These are phyloP conservation scores for Pestalotiopsis sp. DNA, from an alignment of 2,329 filamentous ascomycete species.

Conservation along the genomic window DNA sequence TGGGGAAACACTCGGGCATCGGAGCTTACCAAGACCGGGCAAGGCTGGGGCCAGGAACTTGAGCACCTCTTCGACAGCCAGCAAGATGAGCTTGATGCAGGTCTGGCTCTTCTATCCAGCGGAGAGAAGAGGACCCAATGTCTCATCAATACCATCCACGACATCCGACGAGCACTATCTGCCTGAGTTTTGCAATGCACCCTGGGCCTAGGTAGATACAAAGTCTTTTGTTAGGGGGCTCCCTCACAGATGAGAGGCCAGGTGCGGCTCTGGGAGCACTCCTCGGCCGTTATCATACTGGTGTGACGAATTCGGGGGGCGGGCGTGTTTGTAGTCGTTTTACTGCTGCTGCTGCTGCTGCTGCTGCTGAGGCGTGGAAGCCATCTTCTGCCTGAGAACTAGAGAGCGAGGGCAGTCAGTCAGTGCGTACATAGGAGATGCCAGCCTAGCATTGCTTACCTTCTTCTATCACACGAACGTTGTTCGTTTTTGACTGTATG, in stretches of 20 bases:
- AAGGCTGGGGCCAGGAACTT: constrained; percentile 29
- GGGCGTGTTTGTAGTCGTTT: not conserved
- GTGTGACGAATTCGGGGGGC: not conserved
- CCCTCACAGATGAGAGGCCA: not conserved
- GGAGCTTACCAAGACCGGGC: constrained; percentile 8
- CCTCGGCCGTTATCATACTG: not conserved
- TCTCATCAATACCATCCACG: constrained; percentile 15
- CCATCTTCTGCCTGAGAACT: constrained; percentile 50
- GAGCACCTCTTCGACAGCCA: constrained; percentile 21
- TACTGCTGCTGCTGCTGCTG: constrained; percentile 6
- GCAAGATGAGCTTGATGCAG: not conserved
- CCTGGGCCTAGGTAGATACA: not conserved
- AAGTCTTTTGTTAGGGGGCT: not conserved
- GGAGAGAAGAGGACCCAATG: constrained; percentile 2
- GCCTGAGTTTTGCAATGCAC: not conserved
- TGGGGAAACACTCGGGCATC: constrained; percentile 30
- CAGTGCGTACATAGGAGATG: constrained; percentile 5
- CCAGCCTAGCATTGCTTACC: constrained; percentile 48
- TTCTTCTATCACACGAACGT: constrained; percentile 86
- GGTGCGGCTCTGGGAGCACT: not conserved
- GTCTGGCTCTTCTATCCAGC: not conserved
- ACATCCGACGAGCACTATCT: constrained; percentile 14
- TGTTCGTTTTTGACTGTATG: constrained; percentile 75
- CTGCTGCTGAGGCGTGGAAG: constrained; percentile 22
- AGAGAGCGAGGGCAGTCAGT: constrained; percentile 13